These are phyloP conservation scores for Amniculicola lignicola DNA, from an alignment of 495 filamentous ascomycete species.

Conservation along the genomic window DNA sequence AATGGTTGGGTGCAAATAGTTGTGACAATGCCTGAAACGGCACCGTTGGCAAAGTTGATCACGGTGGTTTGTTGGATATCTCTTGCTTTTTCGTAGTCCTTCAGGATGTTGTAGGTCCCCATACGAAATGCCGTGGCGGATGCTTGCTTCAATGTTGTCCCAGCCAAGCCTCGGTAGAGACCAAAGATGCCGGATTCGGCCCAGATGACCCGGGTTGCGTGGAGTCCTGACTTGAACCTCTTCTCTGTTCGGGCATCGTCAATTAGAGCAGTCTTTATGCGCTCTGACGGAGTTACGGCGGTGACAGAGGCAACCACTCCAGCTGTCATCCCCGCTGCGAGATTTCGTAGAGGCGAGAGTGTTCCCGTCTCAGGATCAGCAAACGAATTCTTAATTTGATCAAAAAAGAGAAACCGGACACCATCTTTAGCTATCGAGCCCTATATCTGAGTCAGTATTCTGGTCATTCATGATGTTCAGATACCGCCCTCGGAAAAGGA, in stretches of 20 bases:
- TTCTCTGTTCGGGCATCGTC: slow-evolving; percentile 58
- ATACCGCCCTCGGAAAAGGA: slow-evolving; percentile 21
- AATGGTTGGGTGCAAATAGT: slow-evolving; percentile 64
- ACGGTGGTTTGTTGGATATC: slow-evolving; percentile 45
- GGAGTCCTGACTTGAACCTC: slow-evolving; percentile 51
- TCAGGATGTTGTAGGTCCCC: slow-evolving; percentile 66
- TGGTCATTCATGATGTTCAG: too few relatives aligned
- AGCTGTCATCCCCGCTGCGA: slow-evolving; percentile 60
- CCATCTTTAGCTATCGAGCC: slow-evolving; percentile 65
- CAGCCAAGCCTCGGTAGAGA: slow-evolving; percentile 58
- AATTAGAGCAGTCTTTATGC: slow-evolving; percentile 67
- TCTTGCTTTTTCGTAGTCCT: slow-evolving; percentile 52
- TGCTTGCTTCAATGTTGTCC: slow-evolving; percentile 66
- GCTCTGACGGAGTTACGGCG: slow-evolving; percentile 63
- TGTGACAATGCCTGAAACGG: slow-evolving; percentile 58
- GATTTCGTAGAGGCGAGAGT: slow-evolving; percentile 53
- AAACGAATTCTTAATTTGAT: slow-evolving; percentile 60
- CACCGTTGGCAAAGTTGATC: slow-evolving; percentile 61
- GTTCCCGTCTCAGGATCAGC: slow-evolving; percentile 55
- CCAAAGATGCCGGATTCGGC: slow-evolving; percentile 52
- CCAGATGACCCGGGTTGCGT: slow-evolving; percentile 51
- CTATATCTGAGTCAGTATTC: slow-evolving; percentile 8
- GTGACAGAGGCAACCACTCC: slow-evolving; percentile 58
- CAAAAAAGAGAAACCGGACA: slow-evolving; percentile 63
- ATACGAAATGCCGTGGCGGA: slow-evolving; percentile 62